These are phyloP conservation scores for Porogramme epimiltina DNA, from an alignment of 1,284 basidiomycete genomes.

Conservation along the genomic window DNA sequence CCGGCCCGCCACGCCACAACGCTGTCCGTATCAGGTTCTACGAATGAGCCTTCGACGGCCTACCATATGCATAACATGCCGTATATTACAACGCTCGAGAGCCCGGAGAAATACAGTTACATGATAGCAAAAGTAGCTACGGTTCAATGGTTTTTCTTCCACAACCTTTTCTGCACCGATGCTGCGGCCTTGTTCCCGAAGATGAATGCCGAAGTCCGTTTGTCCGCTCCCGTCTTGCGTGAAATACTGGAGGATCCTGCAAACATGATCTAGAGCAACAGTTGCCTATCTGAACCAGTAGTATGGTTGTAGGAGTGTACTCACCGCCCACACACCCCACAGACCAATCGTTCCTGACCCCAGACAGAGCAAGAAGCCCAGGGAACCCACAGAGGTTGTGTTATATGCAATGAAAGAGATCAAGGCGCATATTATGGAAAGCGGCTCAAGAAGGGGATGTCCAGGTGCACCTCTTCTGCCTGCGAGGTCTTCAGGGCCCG, in stretches of 20 bases:
- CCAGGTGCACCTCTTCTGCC: conserved; percentile 5
- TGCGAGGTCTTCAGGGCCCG: conserved; percentile 3
- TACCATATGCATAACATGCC: background rate
- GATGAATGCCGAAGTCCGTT: conserved; percentile 75
- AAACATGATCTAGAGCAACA: conserved; percentile 58
- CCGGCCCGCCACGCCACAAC: background rate
- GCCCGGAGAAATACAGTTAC: background rate
- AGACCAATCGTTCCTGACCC: conserved; percentile 54
- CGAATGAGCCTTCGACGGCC: background rate
- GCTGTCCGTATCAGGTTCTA: too few species aligned
- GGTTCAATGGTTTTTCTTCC: conserved; percentile 45
- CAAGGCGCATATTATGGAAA: conserved; percentile 51
- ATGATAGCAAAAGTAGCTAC: background rate
- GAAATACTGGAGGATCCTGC: conserved; percentile 56
- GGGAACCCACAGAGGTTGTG: conserved; percentile 53
- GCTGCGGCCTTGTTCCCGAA: conserved; percentile 78
- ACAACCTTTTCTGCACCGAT: conserved; percentile 67
- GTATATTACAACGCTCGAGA: background rate
- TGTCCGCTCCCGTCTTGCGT: conserved; percentile 77
- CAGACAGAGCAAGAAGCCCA: conserved; percentile 53
- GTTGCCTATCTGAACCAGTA: background rate
- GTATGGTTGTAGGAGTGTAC: conserved; percentile 27
- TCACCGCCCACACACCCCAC: conserved; percentile 74
- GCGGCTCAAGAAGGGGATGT: conserved; percentile 66
- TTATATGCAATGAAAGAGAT: conserved; percentile 71